Base-by-base conservation (phyloP, 371 early-diverging fungal species). In the Mortierella sp. region DNA sequence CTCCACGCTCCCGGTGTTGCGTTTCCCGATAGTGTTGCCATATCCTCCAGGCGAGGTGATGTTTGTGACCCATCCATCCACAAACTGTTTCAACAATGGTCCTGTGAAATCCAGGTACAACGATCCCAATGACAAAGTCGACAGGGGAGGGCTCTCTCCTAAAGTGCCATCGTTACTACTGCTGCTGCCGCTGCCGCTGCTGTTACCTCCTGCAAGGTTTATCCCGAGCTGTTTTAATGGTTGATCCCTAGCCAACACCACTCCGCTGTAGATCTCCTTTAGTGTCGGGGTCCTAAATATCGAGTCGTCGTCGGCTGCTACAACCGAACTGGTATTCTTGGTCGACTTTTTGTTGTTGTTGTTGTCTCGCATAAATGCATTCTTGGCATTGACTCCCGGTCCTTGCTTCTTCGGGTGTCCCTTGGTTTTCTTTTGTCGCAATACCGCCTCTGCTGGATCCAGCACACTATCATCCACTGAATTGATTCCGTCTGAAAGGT, bases 41-140 rank as follows among this genome's bases (percentile, higher is more conserved):
- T 72, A 72, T 60, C 72, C 72, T 39, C 66, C 72, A 19, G 61
- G 54, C 0, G n/a, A 44, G 3, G 62, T 62, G 14, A 62, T 50
- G 25, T 16, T 57, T 41, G 52, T 57, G 39, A 66, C 24, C 72
- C 72, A 72, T 31, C 62, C 61, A 10, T 66, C 66, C 28, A 72
- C 53, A 50, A 72, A 72, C 22, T 66, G 53, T 44, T 50, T 24
- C 29, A 72, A 48, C 8, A 62, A 4, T 4, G 67, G 67, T 2
- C 72, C 72, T 3, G 67, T 50, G 40, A 66, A 66, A 13, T 72
- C 62, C 37, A 29, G 25, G 45, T 66, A 57, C 48, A 72, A 17
- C 21, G 61, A 48, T 17, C 62, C 65, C 22, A 72, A 37, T 13
- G 71, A 60, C 45, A 71, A 3, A 17, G 48, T 27, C 39, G 54